These are phyloP conservation scores for Vicia sativa DNA, from an alignment of 306 rosid species.

Conservation along the genomic window DNA sequence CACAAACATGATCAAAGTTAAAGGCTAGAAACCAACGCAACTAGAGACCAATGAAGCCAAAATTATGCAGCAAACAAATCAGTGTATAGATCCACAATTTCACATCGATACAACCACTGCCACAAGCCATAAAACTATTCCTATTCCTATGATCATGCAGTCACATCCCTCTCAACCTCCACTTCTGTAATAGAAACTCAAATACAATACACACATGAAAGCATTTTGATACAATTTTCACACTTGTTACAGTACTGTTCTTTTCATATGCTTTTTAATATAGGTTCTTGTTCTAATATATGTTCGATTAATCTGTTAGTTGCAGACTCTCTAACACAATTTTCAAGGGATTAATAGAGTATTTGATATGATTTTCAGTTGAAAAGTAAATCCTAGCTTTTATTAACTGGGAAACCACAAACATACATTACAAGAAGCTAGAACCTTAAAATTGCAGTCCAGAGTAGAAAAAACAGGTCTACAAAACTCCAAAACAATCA, in stretches of 20 bases:
- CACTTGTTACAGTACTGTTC: background rate
- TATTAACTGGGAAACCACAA: background rate
- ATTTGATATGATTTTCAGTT: background rate
- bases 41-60: no score
- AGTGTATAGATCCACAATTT: no score
- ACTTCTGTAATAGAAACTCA: no score
- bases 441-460: background rate
- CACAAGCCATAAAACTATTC: no score
- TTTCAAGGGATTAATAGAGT: background rate
- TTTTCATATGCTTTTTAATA: constrained; percentile 4
- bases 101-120: no score
- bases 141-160: no score
- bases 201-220: no score
- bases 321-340: background rate
- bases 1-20: no score
- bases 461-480: background rate
- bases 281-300: background rate
- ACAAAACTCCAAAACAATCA: background rate
- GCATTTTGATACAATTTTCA: background rate
- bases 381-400: background rate
- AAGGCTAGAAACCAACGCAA: no score
- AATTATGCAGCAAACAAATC: no score
- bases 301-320: constrained; percentile 3
- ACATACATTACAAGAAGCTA: background rate
- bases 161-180: no score